Base-by-base conservation (phyloP, 805 yeast species). In the Nakazawaea populi region DNA sequence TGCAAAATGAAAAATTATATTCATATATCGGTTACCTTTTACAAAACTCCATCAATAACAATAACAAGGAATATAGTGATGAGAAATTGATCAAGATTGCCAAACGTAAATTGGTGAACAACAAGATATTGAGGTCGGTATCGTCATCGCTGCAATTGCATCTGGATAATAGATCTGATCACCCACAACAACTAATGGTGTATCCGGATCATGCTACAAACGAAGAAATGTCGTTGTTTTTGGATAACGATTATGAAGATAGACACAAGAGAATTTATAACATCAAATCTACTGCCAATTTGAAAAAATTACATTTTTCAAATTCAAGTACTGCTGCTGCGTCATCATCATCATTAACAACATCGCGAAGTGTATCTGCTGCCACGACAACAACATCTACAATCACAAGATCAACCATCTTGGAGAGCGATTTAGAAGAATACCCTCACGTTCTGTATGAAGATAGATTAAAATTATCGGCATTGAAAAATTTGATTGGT, bases 11-110 rank as follows among this genome's bases (percentile, higher is more conserved):
- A 51, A 79, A 79, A 58, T 66, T 79, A 37, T 67, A 77, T 51
- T 76, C 82, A 37, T 79, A 77, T 58, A 79, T 79, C 60, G 83
- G 83, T 8, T 79, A 77, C 54, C 74, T 78, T 53, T 64, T 77
- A 45, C 83, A 79, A 57, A 74, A 76, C 31, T 56, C 51, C 60
- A 56, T 12, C 48, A 57, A 27, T n/a, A 18, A 18, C 24, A 18
- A 29, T 29, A 42, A 18, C 36, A 41, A 43, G 30, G 55, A 49
- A 42, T 46, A 46, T 29, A 34, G 38, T 12, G 52, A 50, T 50
- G 49, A 41, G 11, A 46, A 46, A 42, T 55, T 31, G 61, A 61
- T 38, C 60, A 60, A 48, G 81, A 77, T 57, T 77, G 79, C 81
- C 30, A 70, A 70, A 54, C 73, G 74, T 52, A 68, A 71, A 56